Conservation (phyloP, 1,284 basidiomycete species). For the Athelia psychrophila region DNA sequence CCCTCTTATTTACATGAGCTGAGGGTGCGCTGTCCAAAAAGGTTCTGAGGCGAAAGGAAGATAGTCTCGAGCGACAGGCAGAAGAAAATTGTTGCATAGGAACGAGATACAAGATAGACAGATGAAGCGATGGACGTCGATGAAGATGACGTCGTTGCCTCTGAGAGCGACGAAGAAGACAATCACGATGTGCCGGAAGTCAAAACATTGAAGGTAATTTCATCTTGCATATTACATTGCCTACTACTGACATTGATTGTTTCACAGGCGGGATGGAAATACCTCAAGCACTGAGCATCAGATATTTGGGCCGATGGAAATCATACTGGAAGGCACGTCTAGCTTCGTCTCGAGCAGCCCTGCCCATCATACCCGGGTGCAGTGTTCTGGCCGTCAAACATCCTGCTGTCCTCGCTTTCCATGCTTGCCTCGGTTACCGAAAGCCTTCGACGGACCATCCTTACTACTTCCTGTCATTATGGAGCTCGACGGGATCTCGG, state of each 20-base stretch:
- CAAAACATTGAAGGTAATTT: too few species aligned
- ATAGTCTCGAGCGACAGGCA: too few species aligned
- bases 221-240: too few species aligned
- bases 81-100: too few species aligned
- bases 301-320: too few species aligned
- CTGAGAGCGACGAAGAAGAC: too few species aligned
- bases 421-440: slow-evolving; percentile 78
- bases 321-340: slow-evolving; percentile 27
- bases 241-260: too few species aligned
- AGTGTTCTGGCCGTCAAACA: slow-evolving; percentile 92
- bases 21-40: slow-evolving; percentile 69
- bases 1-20: slow-evolving; percentile 36
- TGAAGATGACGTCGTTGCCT: too few species aligned
- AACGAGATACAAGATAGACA: too few species aligned
- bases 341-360: slow-evolving; percentile 32
- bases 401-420: slow-evolving; percentile 78
- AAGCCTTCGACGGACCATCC: slow-evolving; percentile 83
- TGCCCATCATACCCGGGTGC: slow-evolving; percentile 81
- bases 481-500: slow-evolving; percentile 89
- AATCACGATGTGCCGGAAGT: too few species aligned
- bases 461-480: slow-evolving; percentile 94
- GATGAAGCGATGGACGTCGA: too few species aligned
- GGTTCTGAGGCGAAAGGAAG: slow-evolving; percentile 66
- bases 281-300: slow-evolving; percentile 59
- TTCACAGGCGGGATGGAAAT: slow-evolving; percentile 60